Evolutionary conservation across 1,284 basidiomycete genomes (phyloP).

Genomic region (Fomitopsis betulina): DNA sequence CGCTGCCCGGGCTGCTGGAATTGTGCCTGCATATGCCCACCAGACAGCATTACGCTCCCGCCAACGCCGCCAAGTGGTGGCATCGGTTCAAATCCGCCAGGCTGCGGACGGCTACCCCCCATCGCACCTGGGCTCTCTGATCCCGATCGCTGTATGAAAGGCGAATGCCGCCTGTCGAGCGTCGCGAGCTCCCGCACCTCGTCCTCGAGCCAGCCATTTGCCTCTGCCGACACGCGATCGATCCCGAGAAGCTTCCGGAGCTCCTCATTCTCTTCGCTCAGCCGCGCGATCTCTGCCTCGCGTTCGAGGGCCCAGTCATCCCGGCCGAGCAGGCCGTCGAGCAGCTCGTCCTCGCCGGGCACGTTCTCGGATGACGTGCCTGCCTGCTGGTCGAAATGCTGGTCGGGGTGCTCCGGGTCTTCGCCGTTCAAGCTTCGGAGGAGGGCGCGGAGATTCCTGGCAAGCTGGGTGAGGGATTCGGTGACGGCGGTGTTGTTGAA

Average conservation of each 20-base stretch:
- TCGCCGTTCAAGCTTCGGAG: conserved; percentile 65
- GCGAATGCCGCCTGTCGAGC: conserved; percentile 9
- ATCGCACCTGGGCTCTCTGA: conserved; percentile 9
- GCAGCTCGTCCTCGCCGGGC: conserved; percentile 8
- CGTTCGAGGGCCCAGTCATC: conserved; percentile 83
- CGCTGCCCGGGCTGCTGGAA: conserved; percentile 24
- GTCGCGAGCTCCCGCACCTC: conserved; percentile 25
- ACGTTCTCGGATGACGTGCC: background rate
- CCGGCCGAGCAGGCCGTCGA: conserved; percentile 25
- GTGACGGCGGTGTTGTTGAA: conserved; percentile 50
- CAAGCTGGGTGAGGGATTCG: conserved; percentile 63
- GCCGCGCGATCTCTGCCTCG: conserved; percentile 75
- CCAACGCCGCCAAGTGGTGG: conserved; percentile 3
- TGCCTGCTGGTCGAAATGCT: conserved; percentile 13
- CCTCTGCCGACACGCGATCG: conserved; percentile 47
- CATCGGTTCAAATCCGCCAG: conserved; percentile 3
- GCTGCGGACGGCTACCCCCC: conserved; percentile 1
- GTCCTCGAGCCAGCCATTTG: conserved; percentile 38
- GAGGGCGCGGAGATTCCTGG: conserved; percentile 67
- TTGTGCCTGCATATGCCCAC: conserved; percentile 10
- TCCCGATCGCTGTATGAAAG: background rate
- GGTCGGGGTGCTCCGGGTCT: conserved; percentile 10
- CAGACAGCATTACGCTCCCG: conserved; percentile 4
- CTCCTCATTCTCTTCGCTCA: conserved; percentile 79
- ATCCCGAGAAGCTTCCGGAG: conserved; percentile 74